Conservation (phyloP, 768 basidiomycete species). For the Scleroderma bovista region DNA sequence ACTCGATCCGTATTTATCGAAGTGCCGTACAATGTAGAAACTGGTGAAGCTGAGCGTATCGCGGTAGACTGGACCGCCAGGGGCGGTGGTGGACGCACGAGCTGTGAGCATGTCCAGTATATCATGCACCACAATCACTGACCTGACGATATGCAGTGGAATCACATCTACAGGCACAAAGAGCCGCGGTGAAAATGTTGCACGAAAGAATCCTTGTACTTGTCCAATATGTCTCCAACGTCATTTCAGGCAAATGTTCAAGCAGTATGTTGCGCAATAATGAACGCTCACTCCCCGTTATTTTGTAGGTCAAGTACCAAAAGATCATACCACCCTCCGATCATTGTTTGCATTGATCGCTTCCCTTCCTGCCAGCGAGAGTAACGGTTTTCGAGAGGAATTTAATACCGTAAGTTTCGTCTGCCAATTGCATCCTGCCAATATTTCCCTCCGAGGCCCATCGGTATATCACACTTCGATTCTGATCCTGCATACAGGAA, state of each 20-base stretch:
- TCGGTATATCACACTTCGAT: no score
- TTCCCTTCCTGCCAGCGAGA: conserved; percentile 83
- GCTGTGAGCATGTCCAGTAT: conserved; percentile 45
- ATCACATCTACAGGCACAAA: conserved; percentile 84
- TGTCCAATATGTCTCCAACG: conserved; percentile 78
- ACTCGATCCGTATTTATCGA: conserved; percentile 79
- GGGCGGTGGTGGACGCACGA: conserved; percentile 77
- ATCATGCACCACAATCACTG: not conserved
- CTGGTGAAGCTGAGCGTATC: conserved; percentile 97
- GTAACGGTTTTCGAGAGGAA: conserved; percentile 78
- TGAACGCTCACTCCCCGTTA: not conserved
- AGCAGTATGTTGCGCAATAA: not conserved
- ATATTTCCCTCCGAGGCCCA: not conserved
- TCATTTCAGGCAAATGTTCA: conserved; percentile 55
- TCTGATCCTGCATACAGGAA: conserved; percentile 50
- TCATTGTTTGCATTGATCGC: conserved; percentile 83
- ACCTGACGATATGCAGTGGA: conserved; percentile 55
- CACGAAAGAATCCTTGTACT: conserved; percentile 85
- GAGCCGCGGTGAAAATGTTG: conserved; percentile 95
- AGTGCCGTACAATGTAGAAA: conserved; percentile 85
- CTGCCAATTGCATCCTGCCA: not conserved
- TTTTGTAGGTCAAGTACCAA: conserved; percentile 56
- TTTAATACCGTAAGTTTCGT: conserved; percentile 66
- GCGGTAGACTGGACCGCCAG: conserved; percentile 95
- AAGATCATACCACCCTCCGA: conserved; percentile 78